A percentile compares a stretch with the other conserved stretches of the same genome.
Evolutionary conservation across 2,329 filamentous ascomycete genomes (phyloP).

Genomic region (Botryosphaeria agaves): DNA sequence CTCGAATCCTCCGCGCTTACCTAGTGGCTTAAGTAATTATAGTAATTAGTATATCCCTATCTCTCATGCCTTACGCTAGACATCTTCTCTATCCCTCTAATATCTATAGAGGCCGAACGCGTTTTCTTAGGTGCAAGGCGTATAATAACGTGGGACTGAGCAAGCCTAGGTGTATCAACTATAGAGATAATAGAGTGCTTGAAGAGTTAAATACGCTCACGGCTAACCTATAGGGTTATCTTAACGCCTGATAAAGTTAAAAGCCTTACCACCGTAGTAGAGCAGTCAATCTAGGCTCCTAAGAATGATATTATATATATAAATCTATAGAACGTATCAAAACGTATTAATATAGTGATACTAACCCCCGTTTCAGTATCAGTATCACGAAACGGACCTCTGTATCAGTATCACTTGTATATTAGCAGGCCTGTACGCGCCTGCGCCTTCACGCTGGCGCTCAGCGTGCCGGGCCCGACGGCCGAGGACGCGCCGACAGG

Average conservation of each 20-base stretch:
- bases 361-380: background rate
- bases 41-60: background rate
- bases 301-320: background rate
- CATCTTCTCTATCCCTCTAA: background rate
- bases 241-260: background rate
- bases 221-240: background rate
- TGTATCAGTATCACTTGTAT: background rate
- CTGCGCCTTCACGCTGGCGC: conserved; percentile 57
- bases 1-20: background rate
- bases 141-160: background rate
- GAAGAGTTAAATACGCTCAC: background rate
- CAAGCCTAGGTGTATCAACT: background rate
- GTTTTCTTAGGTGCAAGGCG: too few relatives aligned
- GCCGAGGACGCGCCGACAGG: conserved; percentile 54
- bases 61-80: background rate
- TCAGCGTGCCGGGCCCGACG: conserved; percentile 44
- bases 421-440: conserved; percentile 32
- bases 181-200: background rate
- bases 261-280: background rate
- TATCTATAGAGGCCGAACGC: too few relatives aligned
- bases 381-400: background rate
- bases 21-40: background rate
- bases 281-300: background rate
- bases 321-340: background rate
- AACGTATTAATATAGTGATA: background rate